Evolutionary conservation across 495 filamentous ascomycete genomes (phyloP), one percentile per base, ranked within the genome.

Genomic region (Neurospora africana): DNA sequence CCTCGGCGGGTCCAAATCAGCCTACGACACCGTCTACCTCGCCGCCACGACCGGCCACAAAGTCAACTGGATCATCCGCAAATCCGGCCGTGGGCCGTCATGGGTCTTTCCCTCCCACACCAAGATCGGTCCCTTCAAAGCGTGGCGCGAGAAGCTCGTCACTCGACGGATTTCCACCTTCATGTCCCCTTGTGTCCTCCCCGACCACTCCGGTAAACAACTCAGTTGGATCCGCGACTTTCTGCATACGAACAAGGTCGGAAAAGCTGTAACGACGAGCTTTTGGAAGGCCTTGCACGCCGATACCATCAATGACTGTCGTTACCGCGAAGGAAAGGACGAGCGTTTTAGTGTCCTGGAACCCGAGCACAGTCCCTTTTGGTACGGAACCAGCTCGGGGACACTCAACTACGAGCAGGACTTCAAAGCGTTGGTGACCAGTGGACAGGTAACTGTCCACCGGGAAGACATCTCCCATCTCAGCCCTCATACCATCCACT

Each of bases 51-150:
- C 84, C 0, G 91, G 90, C 8, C 86, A 89, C 73, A 76, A 85
- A 40, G 89, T 94, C 13, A 86, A 89, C 71, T 91, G 88, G 91
- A 80, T 94, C 71, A 92, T 95, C 71, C 86, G 92, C 40, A 82
- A 87, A 68, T 89, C 88, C 1, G 92, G 92, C 2, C 87, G 89
- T 72, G 92, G 91, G 0, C 90, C 90, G 0, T 75, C 74, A 27
- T 92, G 88, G 85, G 91, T 93, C 87, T 83, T 86, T 68, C 76
- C 76, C 8, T 21, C 10, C 74, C 88, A 47, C 36, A 76, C 77
- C 6, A 68, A 74, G 4, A 70, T 80, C 33, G 73, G 79, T 1
- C 78, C 80, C 1, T 74, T 77, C 72, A 74, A 70, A 65, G 72
- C 77, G 0, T 74, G 76, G 74, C 72, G 77, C 0, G 77, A 78